Evolutionary conservation across 1,284 basidiomycete species (phyloP).

Genomic region (Porogramme epimiltina): DNA sequence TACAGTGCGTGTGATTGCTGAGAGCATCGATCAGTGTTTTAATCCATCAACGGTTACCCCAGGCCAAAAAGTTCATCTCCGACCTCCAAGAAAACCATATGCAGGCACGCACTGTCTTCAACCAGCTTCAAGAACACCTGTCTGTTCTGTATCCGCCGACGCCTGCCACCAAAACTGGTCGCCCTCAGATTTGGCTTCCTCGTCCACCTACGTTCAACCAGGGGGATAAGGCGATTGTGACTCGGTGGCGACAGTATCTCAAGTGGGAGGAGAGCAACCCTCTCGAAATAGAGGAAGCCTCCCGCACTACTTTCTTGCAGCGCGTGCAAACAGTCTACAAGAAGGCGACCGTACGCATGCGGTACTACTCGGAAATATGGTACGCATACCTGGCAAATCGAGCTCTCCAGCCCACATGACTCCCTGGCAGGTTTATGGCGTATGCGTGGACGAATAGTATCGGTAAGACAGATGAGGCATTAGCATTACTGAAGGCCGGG

Average conservation of each 20-base stretch:
- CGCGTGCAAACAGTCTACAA: slow-evolving; percentile 85
- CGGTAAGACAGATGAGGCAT: slow-evolving; percentile 83
- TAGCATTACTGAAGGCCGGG: slow-evolving; percentile 81
- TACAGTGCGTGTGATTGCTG: slow-evolving; percentile 54
- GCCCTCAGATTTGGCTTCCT: slow-evolving; percentile 65
- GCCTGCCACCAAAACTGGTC: slow-evolving; percentile 39
- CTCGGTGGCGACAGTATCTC: slow-evolving; percentile 89
- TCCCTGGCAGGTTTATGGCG: slow-evolving; percentile 80
- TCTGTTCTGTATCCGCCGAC: slow-evolving; percentile 60
- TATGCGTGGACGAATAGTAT: slow-evolving; percentile 77
- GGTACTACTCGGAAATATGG: slow-evolving; percentile 97
- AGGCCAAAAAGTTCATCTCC: slow-evolving; percentile 94
- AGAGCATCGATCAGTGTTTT: too few relatives aligned
- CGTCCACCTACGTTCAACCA: slow-evolving; percentile 73
- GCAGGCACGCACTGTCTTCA: slow-evolving; percentile 90
- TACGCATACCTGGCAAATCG: slow-evolving; percentile 35
- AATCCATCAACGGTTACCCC: background rate
- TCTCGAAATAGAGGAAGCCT: slow-evolving; percentile 87
- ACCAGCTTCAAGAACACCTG: slow-evolving; percentile 80
- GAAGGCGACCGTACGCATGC: slow-evolving; percentile 88
- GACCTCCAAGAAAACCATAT: slow-evolving; percentile 86
- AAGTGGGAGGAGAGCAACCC: slow-evolving; percentile 98
- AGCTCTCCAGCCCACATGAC: background rate
- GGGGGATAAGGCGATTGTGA: slow-evolving; percentile 74
- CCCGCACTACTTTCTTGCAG: slow-evolving; percentile 64